Conservation (phyloP, 2,329 filamentous ascomycete genomes). For the Didymellaceae sp. region DNA sequence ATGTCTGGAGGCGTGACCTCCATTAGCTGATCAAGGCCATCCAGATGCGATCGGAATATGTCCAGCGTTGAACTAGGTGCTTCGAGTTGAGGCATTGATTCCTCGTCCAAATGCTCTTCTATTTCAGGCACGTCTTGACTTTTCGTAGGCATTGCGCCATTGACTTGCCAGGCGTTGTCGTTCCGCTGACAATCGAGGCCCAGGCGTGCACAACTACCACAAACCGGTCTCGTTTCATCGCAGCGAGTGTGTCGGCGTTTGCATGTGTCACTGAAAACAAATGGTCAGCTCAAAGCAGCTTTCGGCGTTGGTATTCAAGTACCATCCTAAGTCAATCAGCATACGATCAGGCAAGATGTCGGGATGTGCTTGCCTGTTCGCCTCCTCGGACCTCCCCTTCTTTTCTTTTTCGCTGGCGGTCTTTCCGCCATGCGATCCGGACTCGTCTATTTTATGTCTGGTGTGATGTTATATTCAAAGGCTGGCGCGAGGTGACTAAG, state of each 20-base stretch:
- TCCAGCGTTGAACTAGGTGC: conserved; percentile 14
- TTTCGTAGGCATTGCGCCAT: conserved; percentile 3
- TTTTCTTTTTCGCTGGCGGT: conserved; percentile 28
- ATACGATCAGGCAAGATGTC: not conserved
- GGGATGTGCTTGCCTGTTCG: conserved; percentile 29
- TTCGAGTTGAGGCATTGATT: not conserved
- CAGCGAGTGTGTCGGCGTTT: conserved; percentile 45
- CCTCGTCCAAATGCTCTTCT: conserved; percentile 23
- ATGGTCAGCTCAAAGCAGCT: conserved; percentile 6
- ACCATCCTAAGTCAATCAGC: conserved; percentile 15
- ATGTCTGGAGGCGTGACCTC: conserved; percentile 16
- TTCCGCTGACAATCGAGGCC: conserved; percentile 38
- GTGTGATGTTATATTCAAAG: not conserved
- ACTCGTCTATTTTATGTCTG: not conserved
- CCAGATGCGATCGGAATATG: conserved; percentile 34
- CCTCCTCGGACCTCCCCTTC: conserved; percentile 35
- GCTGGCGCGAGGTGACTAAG: conserved; percentile 2
- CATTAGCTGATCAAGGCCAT: conserved; percentile 27
- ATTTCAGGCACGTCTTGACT: conserved; percentile 7
- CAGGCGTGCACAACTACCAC: conserved; percentile 42
- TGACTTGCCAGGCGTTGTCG: conserved; percentile 23
- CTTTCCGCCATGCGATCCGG: conserved; percentile 1
- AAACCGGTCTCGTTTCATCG: conserved; percentile 43
- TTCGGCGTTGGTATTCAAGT: not conserved
- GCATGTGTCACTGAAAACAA: conserved; percentile 36